Percentiles rank a stretch among this genome's conserved stretches.
Evolutionary conservation across 2,329 filamentous ascomycete genomes (phyloP).

Genomic region (Exserohilum turcica): DNA sequence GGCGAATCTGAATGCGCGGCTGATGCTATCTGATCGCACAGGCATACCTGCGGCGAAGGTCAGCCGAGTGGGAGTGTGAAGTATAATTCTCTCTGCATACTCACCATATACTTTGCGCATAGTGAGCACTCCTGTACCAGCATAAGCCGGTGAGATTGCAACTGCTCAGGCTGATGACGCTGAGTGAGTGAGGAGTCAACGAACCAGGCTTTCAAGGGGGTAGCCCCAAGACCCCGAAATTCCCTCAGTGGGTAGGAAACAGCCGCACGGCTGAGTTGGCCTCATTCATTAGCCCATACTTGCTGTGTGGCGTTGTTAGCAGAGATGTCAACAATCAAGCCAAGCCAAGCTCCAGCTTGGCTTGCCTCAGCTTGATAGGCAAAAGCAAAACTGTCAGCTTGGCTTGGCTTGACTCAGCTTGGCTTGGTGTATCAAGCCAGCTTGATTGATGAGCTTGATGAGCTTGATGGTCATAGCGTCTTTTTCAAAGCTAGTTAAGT

Average conservation of each 20-base stretch:
- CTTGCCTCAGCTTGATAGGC: too few species aligned
- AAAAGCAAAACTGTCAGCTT: too few species aligned
- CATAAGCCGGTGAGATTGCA: background rate
- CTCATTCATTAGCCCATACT: background rate
- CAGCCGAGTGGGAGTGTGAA: background rate
- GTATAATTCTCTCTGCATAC: background rate
- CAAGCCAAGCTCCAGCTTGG: too few species aligned
- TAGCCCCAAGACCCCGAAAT: slow-evolving; percentile 6
- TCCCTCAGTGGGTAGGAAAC: background rate
- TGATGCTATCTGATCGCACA: slow-evolving; percentile 18
- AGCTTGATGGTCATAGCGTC: too few species aligned
- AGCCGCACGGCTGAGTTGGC: slow-evolving; percentile 7
- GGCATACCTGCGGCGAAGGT: background rate
- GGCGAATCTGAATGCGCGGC: slow-evolving; percentile 30
- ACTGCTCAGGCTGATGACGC: background rate
- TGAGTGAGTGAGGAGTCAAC: background rate
- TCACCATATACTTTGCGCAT: background rate
- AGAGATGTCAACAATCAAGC: too few species aligned
- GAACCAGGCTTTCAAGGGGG: background rate
- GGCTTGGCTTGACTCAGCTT: too few species aligned
- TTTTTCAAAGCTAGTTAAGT: too few species aligned
- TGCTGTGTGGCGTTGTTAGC: background rate
- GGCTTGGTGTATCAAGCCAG: too few species aligned
- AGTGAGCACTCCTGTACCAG: background rate
- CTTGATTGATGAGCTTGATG: too few species aligned